These are phyloP conservation scores for Oryza coarctata DNA, from an alignment of 176 grass and related monocot genomes.

Conservation along the genomic window DNA sequence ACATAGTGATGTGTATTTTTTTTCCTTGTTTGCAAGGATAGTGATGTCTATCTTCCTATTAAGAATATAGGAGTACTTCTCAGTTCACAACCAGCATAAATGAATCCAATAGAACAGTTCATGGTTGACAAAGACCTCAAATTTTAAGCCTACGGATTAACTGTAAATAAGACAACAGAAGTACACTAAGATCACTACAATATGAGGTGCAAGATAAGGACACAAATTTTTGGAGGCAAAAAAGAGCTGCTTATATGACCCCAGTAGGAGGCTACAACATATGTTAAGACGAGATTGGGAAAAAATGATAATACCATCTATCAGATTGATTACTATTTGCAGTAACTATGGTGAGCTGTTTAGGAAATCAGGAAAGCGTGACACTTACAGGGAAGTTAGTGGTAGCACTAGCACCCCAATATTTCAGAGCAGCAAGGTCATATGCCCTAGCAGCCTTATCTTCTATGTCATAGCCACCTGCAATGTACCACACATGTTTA, in stretches of 20 bases:
- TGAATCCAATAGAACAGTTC: not conserved
- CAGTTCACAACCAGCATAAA: not conserved
- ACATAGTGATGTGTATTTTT: not conserved
- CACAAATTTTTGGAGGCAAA: not conserved
- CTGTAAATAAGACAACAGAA: not conserved
- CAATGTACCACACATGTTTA: conserved; percentile 8
- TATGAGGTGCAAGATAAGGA: not conserved
- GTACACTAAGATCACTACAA: not conserved
- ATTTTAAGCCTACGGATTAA: not conserved
- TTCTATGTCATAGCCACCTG: conserved; percentile 96
- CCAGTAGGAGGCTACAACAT: not conserved
- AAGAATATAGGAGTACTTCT: not conserved
- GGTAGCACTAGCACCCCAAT: conserved; percentile 75
- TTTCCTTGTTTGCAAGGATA: too few species aligned
- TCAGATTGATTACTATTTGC: not conserved
- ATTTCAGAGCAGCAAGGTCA: conserved; percentile 88
- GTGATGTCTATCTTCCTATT: not conserved
- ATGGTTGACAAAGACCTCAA: not conserved
- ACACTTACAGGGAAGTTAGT: conserved; percentile 72
- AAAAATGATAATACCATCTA: not conserved
- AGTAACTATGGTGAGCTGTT: not conserved
- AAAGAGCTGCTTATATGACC: conserved; percentile 3
- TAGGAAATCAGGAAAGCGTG: not conserved
- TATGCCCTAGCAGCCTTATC: conserved; percentile 90
- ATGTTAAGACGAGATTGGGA: not conserved